phyloP scores from a whole-genome alignment of 345 rosid genomes.

The Eucalyptus paniculata region DNA sequence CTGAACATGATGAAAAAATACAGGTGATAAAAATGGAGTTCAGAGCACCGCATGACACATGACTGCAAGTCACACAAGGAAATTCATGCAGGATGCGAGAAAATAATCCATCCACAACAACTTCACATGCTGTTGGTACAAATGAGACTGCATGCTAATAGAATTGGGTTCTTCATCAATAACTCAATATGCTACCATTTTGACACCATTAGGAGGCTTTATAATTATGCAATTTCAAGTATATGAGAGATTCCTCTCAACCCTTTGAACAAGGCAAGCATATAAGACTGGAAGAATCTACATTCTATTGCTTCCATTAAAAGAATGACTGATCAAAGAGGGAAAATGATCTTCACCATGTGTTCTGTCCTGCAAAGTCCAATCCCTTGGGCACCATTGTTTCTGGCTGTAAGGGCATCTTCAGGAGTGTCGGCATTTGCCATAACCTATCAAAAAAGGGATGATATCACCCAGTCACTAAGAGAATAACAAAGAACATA shows the following conservation, averaged over 20 bases:
- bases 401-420: constrained; percentile 82
- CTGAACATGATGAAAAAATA: constrained; percentile 22
- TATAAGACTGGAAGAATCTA: neutral
- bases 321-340: neutral
- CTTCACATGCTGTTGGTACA: neutral
- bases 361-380: constrained; percentile 97
- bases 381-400: constrained; percentile 93
- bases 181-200: neutral
- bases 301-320: neutral
- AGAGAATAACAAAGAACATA: neutral
- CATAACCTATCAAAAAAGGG: constrained; percentile 44
- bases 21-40: neutral
- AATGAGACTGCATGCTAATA: neutral
- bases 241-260: neutral
- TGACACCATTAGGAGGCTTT: neutral
- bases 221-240: neutral
- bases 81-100: neutral
- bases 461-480: neutral
- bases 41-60: neutral
- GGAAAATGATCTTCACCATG: constrained; percentile 39
- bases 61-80: neutral
- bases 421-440: constrained; percentile 99
- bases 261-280: neutral
- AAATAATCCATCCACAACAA: neutral
- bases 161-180: neutral